A percentile compares a stretch with the other conserved stretches of the same genome.
Conservation (phyloP, 192 early-diverging fungal genomes). For the Coemansia pectinata region DNA sequence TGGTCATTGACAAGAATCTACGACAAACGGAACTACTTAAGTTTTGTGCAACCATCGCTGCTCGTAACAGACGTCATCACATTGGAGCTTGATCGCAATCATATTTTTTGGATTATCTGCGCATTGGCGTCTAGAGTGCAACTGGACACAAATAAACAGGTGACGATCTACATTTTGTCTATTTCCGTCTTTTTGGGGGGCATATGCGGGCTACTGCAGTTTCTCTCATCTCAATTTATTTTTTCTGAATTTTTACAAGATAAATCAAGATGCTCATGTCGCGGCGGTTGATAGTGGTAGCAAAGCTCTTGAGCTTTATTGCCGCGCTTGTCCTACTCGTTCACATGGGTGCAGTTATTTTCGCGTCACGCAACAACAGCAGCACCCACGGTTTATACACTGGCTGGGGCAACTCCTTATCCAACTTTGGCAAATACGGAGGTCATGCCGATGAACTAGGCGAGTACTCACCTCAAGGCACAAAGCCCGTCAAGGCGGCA, state of each 20-base stretch:
- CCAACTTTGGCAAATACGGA: slow-evolving; percentile 18
- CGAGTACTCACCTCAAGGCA: slow-evolving; percentile 18
- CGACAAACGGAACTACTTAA: no score
- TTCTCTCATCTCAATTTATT: neutral
- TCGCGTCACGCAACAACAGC: slow-evolving; percentile 39
- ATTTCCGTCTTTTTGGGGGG: neutral
- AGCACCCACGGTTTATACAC: slow-evolving; percentile 28
- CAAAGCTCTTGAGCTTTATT: slow-evolving; percentile 39
- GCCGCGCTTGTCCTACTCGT: slow-evolving; percentile 30
- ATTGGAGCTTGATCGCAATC: neutral
- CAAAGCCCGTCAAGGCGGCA: slow-evolving; percentile 58
- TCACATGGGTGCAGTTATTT: slow-evolving; percentile 31
- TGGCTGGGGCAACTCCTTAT: slow-evolving; percentile 27
- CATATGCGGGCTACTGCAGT: neutral
- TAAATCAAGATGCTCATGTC: slow-evolving; percentile 30
- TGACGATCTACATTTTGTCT: neutral
- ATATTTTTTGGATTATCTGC: neutral
- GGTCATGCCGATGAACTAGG: neutral
- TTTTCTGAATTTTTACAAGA: neutral
- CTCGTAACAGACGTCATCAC: no score
- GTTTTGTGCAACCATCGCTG: no score
- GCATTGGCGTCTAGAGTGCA: neutral
- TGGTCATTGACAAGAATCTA: no score
- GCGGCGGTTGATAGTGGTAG: slow-evolving; percentile 19
- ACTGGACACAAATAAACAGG: neutral